These are phyloP conservation scores for Panicum virgatum DNA, from an alignment of 202 grass and related monocot species.

Conservation along the genomic window DNA sequence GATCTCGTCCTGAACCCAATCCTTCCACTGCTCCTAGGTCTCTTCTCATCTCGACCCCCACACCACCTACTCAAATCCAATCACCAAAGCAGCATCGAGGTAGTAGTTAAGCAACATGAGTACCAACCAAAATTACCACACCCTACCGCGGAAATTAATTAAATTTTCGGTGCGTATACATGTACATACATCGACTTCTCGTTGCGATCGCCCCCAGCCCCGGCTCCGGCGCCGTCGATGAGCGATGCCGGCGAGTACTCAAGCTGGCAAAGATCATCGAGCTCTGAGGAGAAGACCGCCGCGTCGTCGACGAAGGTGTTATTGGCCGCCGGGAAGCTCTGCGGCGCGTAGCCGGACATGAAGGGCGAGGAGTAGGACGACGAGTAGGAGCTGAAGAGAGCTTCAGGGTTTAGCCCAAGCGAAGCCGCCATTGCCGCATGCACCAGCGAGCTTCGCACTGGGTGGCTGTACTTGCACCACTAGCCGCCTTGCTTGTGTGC, in stretches of 20 bases:
- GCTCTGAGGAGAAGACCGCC: background rate
- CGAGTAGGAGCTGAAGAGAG: constrained; percentile 22
- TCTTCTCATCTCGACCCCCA: constrained; percentile 21
- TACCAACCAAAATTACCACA: background rate
- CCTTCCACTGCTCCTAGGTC: constrained; percentile 36
- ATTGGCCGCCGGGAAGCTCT: background rate
- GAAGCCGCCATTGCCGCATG: constrained; percentile 50
- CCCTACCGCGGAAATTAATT: too few species aligned
- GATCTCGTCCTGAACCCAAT: constrained; percentile 87
- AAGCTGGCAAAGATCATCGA: constrained; percentile 5
- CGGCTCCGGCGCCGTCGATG: background rate
- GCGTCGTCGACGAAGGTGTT: background rate
- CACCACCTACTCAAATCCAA: constrained; percentile 21
- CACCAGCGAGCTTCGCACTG: background rate
- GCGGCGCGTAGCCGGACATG: constrained; percentile 5
- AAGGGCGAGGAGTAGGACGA: constrained; percentile 19
- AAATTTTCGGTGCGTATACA: too few species aligned
- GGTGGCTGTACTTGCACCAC: background rate
- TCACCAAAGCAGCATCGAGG: background rate
- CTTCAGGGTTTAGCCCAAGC: constrained; percentile 46
- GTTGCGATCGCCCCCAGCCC: background rate
- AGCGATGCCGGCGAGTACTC: constrained; percentile 25
- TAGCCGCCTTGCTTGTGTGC: background rate
- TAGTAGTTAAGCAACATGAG: background rate
- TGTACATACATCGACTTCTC: background rate